Evolutionary conservation across 139 green algal genomes (phyloP), one percentile per base, ranked within the genome.

Genomic region (Coelastrella sp.): DNA sequence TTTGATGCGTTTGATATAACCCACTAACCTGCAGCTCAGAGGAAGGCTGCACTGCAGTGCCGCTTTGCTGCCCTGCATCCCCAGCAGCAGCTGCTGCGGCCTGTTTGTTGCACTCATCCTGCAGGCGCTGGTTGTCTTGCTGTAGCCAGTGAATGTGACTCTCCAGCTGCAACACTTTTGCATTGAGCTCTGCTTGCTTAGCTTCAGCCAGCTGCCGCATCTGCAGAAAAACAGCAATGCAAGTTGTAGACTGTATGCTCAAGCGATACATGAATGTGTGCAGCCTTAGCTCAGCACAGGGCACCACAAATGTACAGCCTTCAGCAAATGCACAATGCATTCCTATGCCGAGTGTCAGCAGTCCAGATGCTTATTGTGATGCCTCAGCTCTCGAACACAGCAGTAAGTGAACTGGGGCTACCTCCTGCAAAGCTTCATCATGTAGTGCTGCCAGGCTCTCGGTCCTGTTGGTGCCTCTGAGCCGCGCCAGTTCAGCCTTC

Each of bases 141-240:
- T 66, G 73, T 56, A 96, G 89, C 94, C 94, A 96, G 91, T 96
- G 94, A 86, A 96, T 95, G 60, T 94, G 91, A 47, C 80, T 92
- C 91, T 96, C 90, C 19, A 96, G 91, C 5, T 90, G 89, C 82
- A 95, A 89, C 68, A 95, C 85, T 56, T 87, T 88, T 14, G 94
- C 96, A 64, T 97, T 95, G 19, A 95, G 94, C 90, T 97, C 92
- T 3, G 96, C 96, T 84, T 97, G 91, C 83, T 97, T 95, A 22
- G 93, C 90, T 74, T 96, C 96, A 22, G 93, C 91, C 22, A 97
- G 85, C 17, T 99, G 96, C 59, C 98, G 94, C 17, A 98, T 95
- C 95, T 98, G 94, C 6, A 60, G 7, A 58, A 32, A 4, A 13
- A 79, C 19, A 66, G 59, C 57, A 47, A 47, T 2, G 32, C 32